Base-by-base conservation (phyloP, 805 yeast species). In the Starmerella vitae region DNA sequence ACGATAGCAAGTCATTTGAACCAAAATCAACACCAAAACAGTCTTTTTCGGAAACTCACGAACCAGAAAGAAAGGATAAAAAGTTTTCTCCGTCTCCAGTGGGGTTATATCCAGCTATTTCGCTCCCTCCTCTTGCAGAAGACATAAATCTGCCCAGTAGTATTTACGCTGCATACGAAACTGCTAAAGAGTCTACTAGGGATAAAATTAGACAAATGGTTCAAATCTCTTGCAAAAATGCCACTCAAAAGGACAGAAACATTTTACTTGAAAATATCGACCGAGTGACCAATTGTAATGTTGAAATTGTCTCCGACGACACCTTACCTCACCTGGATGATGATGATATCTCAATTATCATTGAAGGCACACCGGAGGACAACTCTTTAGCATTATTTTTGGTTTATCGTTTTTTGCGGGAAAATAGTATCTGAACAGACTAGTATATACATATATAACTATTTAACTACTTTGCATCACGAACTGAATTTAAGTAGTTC, bases 321-420 rank as follows among this genome's bases (percentile, higher is more conserved):
- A 26, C 30, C 13, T 40, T 33, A 25, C 45, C 35, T 14, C 42
- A 27, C 43, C 73, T 67, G 27, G 70, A 68, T 15, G 63, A 62
- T 19, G 60, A 66, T 25, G 82, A 78, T 48, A 63, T 93, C 47
- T 72, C 70, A 49, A 62, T 83, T 44, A 72, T 79, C 1, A 64
- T 84, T 38, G 72, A 73, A 19, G 93, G 94, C 3, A 62, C 77
- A 0, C 64, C 74, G 12, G 69, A 66, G 49, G 74, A 81, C 4
- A 77, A 79, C 44, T 22, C 41, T 28, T 37, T 51, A 34, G 54
- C 53, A 9, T 21, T 47, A 25, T 43, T 38, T 20, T 37, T 47
- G 17, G 28, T 47, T 12, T 45, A 47, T 34, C 45, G 51, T 12
- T 38, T 29, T 27, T 18, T 42, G 20, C 33, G 24, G 20, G 19